Evolutionary conservation across 2,329 filamentous ascomycete genomes (phyloP).

Genomic region (Fusarium paranaense): DNA sequence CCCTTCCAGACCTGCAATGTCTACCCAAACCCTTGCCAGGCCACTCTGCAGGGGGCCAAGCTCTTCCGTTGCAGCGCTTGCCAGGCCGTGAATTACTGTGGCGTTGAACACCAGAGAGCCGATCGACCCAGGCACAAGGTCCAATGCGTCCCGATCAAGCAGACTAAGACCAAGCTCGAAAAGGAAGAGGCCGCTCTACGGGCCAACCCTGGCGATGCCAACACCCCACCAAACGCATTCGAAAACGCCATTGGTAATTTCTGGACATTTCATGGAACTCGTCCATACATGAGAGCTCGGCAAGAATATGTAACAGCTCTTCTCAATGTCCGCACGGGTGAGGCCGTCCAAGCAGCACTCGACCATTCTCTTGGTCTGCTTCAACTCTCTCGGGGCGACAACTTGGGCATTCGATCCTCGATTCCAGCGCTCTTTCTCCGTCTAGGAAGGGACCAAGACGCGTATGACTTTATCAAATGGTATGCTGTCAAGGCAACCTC

Average conservation of each 20-base stretch:
- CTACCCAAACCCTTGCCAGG: not conserved
- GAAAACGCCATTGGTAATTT: not conserved
- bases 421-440: conserved; percentile 13
- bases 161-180: not conserved
- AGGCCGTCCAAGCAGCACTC: conserved; percentile 4
- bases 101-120: conserved; percentile 8
- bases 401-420: not conserved
- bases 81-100: conserved; percentile 11
- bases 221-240: conserved; percentile 1
- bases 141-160: not conserved
- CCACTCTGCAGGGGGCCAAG: not conserved
- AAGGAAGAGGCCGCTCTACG: conserved; percentile 1
- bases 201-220: not conserved
- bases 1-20: conserved; percentile 8
- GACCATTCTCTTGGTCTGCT: not conserved
- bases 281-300: conserved; percentile 14
- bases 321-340: conserved; percentile 9
- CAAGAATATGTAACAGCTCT: conserved; percentile 1
- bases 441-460: conserved; percentile 13
- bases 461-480: conserved; percentile 26
- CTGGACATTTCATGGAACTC: not conserved
- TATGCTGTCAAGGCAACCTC: not conserved
- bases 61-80: conserved; percentile 19
- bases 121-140: conserved; percentile 13
- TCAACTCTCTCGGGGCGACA: conserved; percentile 11